Percentiles rank a stretch among this genome's conserved stretches.
phyloP scores from a whole-genome alignment of 2,329 filamentous ascomycete genomes.

The Cadophora sp. region DNA sequence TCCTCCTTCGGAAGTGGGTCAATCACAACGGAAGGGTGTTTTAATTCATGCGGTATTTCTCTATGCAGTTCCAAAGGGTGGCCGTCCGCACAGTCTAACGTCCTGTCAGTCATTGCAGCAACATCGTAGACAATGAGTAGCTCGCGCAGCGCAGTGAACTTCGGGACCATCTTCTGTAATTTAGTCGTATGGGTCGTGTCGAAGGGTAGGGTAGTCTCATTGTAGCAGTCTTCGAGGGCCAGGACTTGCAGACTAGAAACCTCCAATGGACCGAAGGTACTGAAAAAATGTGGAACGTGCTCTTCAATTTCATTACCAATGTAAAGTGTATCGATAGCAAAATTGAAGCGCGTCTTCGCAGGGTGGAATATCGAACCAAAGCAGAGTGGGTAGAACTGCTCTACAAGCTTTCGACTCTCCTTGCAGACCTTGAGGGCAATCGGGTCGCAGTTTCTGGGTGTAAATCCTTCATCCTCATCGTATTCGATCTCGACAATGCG shows the following conservation, averaged over 20 bases:
- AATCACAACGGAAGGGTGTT: neutral
- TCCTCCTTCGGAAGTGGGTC: neutral
- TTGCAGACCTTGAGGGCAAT: constrained; percentile 25
- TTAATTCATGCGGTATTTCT: constrained; percentile 20
- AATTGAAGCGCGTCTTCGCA: constrained; percentile 31
- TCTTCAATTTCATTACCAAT: constrained; percentile 23
- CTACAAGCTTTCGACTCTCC: constrained; percentile 29
- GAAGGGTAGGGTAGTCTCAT: neutral
- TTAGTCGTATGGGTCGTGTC: constrained; percentile 5
- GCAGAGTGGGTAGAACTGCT: constrained; percentile 29
- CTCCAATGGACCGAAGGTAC: constrained; percentile 26
- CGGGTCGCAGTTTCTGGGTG: constrained; percentile 8
- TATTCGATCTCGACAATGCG: constrained; percentile 27
- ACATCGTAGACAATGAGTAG: constrained; percentile 26
- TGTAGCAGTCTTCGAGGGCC: constrained; percentile 24
- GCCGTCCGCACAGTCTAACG: constrained; percentile 17
- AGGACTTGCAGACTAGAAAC: constrained; percentile 24
- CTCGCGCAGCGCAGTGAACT: constrained; percentile 21
- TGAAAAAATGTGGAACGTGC: constrained; percentile 30
- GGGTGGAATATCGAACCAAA: constrained; percentile 31
- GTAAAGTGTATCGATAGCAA: constrained; percentile 31
- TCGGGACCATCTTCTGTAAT: constrained; percentile 12
- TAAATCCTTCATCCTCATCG: constrained; percentile 25
- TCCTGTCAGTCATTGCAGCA: constrained; percentile 9
- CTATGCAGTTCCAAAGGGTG: constrained; percentile 21